Evolutionary conservation across 169 alveolate genomes (phyloP).

Genomic region (Plasmodium inui): DNA sequence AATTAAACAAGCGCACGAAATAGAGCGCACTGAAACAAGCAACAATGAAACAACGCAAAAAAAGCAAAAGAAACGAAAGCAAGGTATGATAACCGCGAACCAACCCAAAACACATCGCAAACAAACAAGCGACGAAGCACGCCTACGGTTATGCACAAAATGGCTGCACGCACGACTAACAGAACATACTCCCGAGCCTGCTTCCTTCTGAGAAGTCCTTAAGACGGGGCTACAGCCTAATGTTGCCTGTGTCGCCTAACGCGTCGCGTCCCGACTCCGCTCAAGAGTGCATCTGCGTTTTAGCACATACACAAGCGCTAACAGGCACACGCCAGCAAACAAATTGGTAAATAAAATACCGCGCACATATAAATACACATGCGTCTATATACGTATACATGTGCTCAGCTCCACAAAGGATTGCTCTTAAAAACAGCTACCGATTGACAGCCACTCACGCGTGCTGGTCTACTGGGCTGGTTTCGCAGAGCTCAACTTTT

Average conservation of each 20-base stretch:
- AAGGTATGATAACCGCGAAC: background rate
- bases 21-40: background rate
- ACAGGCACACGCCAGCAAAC: background rate
- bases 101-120: background rate
- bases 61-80: background rate
- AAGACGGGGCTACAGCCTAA: background rate
- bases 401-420: background rate
- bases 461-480: background rate
- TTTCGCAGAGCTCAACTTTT: conserved; percentile 1
- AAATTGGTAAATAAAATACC: too few species aligned
- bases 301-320: background rate
- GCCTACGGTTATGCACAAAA: background rate
- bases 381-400: too few species aligned
- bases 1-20: background rate
- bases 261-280: background rate
- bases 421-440: background rate
- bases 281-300: background rate
- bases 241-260: background rate
- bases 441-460: background rate
- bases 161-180: background rate
- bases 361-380: too few species aligned
- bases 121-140: background rate
- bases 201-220: background rate
- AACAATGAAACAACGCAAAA: background rate
- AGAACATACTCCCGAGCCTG: background rate